Base-by-base conservation (phyloP, 2,329 filamentous ascomycete genomes). In the Coniella vitis region DNA sequence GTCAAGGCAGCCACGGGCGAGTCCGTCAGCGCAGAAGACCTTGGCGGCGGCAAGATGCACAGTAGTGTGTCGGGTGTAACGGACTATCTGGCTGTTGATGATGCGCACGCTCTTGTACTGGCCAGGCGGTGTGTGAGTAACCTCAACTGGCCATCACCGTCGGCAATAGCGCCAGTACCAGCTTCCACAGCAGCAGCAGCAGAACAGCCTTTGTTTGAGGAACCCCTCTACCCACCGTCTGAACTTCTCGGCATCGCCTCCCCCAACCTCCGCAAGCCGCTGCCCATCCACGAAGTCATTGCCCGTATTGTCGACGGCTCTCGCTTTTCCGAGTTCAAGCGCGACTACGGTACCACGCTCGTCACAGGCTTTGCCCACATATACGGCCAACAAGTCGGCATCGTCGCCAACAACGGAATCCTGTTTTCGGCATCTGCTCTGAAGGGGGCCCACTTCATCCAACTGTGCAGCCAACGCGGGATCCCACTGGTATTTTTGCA, bases 1-100 rank as follows among this genome's bases (percentile, higher is more conserved):
- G 93, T 98, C 55, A 95, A 96, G 69, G 93, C 93, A 8, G 91
- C 91, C 10, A 98, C 93, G 0, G 93, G 91, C 12, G 91, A 98
- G 68, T 83, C 87, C 25, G 90, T 97, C 48, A 88, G 81, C 38
- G 87, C 88, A 7, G 91, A 98, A 66, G 89, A 95, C 31, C 77
- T 98, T 1, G 91, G 91, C 39, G 91, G 91, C 46, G 91, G 90
- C 22, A 83, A 83, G 57, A 82, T 97, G 65, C 91, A 98, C 70
- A 89, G 86, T 51, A 87, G 89, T 48, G 81, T 95, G 49, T 95
- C 89, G 0, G 91, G 91, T 25, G 93, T 98, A 8, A 90, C 91
- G 1, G 91, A 98, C 64, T 96, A 97, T 63, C 79, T 97, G 0
- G 91, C 93, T 7, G 88, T 96, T 2, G 86, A 95, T 65, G 93